A percentile compares a stretch with the other conserved stretches of the same genome.
These are phyloP conservation scores for Fraxinus angustifolia DNA, from an alignment of 305 asterid genomes.

Conservation along the genomic window DNA sequence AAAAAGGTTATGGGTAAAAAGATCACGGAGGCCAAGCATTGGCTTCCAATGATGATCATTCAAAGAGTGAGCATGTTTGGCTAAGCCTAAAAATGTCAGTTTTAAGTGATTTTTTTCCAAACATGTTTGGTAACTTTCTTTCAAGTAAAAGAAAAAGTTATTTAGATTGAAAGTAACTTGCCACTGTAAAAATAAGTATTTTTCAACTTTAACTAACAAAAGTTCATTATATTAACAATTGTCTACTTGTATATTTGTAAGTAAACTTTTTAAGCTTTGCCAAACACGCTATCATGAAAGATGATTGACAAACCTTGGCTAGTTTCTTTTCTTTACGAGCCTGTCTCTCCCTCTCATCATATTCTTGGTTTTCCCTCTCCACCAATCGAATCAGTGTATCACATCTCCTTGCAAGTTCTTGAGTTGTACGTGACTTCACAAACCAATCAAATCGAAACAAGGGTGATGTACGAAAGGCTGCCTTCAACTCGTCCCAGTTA, in stretches of 20 bases:
- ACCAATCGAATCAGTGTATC: conserved; percentile 89
- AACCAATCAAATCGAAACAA: conserved; percentile 98
- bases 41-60: not conserved
- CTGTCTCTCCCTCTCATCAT: conserved; percentile 92
- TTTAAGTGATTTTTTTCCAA: not conserved
- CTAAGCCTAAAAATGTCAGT: not conserved
- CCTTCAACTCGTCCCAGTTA: conserved; percentile 97
- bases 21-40: not conserved
- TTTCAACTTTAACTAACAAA: not conserved
- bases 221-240: not conserved
- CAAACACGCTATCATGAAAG: not conserved
- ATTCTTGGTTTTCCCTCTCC: conserved; percentile 94
- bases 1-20: not conserved
- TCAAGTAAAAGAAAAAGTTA: not conserved
- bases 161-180: not conserved
- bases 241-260: not conserved
- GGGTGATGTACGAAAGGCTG: conserved; percentile 94
- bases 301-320: conserved; percentile 55
- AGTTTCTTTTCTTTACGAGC: conserved; percentile 96
- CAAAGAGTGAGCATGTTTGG: not conserved
- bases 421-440: conserved; percentile 96
- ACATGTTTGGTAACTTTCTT: not conserved
- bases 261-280: not conserved
- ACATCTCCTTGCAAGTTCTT: conserved; percentile 98
- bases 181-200: not conserved